Evolutionary conservation across 257 asterid genomes (phyloP).

Genomic region (Sherardia arvensis): DNA sequence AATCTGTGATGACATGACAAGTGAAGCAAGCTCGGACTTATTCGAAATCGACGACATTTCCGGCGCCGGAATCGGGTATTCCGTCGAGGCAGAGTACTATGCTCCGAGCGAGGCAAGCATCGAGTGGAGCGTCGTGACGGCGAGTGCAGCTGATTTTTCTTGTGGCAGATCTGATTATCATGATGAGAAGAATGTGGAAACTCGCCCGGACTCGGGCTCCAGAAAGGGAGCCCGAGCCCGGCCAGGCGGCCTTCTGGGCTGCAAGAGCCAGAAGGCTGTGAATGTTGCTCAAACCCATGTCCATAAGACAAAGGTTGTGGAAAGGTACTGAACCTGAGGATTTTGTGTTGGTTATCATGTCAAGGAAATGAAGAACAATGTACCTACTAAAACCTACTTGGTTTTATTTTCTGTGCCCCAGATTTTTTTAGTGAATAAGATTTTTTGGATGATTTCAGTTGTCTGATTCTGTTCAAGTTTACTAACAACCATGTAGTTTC

Average conservation of each 20-base stretch:
- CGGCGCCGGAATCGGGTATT: slow-evolving; percentile 15
- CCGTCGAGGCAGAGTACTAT: slow-evolving; percentile 17
- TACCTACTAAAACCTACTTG: slow-evolving; percentile 1
- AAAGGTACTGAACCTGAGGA: slow-evolving; percentile 18
- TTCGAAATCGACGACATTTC: slow-evolving; percentile 73
- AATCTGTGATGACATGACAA: slow-evolving; percentile 50
- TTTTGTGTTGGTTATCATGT: not conserved
- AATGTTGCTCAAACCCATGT: slow-evolving; percentile 38
- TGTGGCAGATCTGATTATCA: slow-evolving; percentile 39
- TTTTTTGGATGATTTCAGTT: not conserved
- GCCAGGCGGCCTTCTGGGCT: slow-evolving; percentile 45
- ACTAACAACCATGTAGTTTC: not conserved
- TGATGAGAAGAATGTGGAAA: slow-evolving; percentile 27
- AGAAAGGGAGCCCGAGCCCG: slow-evolving; percentile 16
- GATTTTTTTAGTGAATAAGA: not conserved
- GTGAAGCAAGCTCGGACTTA: slow-evolving; percentile 81
- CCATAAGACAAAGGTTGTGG: slow-evolving; percentile 17
- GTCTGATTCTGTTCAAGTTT: not conserved
- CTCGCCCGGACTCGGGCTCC: not conserved
- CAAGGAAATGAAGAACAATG: not conserved
- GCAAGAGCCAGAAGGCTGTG: slow-evolving; percentile 50
- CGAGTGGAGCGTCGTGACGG: slow-evolving; percentile 79
- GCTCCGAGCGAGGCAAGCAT: slow-evolving; percentile 80
- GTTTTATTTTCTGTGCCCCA: not conserved
- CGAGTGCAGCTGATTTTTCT: slow-evolving; percentile 58